Evolutionary conservation across 1,284 basidiomycete species (phyloP).

Genomic region (Cystobasidium pallidum): DNA sequence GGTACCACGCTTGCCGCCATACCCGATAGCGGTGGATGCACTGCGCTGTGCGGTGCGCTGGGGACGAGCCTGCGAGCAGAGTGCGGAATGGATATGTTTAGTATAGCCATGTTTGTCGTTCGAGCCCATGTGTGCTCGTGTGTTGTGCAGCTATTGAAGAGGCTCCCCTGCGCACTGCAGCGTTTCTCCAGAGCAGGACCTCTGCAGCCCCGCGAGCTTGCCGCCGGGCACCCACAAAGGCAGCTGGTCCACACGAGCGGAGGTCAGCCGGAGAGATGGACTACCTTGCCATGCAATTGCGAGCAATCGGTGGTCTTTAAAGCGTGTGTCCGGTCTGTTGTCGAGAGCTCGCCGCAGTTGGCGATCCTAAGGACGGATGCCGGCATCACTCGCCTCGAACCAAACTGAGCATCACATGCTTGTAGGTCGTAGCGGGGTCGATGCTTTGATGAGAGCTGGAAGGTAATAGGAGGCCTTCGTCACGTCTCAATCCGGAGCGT

Average conservation of each 20-base stretch:
- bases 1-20: conserved; percentile 1
- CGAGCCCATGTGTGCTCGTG: background rate
- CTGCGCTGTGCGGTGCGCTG: conserved; percentile 31
- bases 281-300: background rate
- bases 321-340: too few species aligned
- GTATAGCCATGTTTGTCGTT: conserved; percentile 30
- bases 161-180: background rate
- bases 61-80: conserved; percentile 37
- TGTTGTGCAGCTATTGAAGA: background rate
- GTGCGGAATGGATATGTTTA: conserved; percentile 33
- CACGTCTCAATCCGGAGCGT: too few species aligned
- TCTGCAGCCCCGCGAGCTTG: background rate
- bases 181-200: too few species aligned
- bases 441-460: background rate
- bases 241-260: background rate
- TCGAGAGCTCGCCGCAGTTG: background rate
- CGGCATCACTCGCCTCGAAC: background rate
- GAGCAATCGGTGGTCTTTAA: background rate
- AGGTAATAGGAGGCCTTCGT: too few species aligned
- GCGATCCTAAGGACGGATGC: background rate
- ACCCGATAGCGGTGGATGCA: background rate
- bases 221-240: background rate
- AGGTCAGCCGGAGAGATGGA: conserved; percentile 1
- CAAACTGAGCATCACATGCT: background rate
- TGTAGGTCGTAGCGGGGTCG: background rate